Conservation (phyloP, 2,329 filamentous ascomycete genomes). For the Monilinia vaccinii-corymbosi region DNA sequence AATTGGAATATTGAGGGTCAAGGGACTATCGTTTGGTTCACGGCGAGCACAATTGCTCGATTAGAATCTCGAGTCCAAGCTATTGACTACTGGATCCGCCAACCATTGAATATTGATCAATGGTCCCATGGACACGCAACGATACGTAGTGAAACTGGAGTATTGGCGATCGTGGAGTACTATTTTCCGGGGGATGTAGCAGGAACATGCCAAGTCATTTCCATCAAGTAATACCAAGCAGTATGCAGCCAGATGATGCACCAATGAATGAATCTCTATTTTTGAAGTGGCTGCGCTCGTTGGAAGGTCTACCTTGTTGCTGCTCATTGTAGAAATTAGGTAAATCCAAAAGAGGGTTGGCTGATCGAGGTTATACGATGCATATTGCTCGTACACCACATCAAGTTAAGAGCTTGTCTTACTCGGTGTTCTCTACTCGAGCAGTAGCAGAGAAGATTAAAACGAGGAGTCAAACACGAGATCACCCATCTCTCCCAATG, state of each 20-base stretch:
- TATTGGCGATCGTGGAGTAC: neutral
- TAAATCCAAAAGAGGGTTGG: too few species aligned
- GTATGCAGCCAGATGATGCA: slow-evolving; percentile 4
- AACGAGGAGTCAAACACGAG: slow-evolving; percentile 1
- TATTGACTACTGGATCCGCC: neutral
- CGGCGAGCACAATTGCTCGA: neutral
- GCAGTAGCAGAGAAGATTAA: too few species aligned
- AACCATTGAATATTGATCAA: neutral
- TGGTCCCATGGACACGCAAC: neutral
- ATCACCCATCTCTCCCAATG: slow-evolving; percentile 6
- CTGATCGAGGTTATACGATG: neutral
- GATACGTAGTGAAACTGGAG: neutral
- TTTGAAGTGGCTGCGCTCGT: neutral
- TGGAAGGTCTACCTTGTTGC: neutral
- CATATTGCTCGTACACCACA: slow-evolving; percentile 1
- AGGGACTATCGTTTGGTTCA: neutral
- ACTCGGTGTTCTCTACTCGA: neutral
- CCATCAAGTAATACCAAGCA: neutral
- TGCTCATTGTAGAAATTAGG: too few species aligned
- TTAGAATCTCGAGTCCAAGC: neutral
- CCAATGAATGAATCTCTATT: neutral
- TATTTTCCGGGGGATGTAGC: neutral
- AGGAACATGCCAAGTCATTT: neutral
- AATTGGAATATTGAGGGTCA: neutral
- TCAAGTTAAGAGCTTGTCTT: slow-evolving; percentile 2